phyloP scores from a whole-genome alignment of 2,329 filamentous ascomycete species.

The Exophiala dermatitidis region DNA sequence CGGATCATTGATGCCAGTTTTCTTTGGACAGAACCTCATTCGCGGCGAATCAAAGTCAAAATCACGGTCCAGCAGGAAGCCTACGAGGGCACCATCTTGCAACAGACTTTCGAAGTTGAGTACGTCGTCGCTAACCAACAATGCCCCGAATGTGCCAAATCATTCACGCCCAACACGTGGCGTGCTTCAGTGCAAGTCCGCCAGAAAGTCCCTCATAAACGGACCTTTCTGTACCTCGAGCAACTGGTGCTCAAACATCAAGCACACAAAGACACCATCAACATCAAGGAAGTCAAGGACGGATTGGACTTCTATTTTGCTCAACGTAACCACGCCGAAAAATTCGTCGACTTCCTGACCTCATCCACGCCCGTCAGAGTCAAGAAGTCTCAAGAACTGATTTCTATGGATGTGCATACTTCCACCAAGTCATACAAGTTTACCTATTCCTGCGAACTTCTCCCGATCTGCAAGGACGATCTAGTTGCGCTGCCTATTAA shows the following conservation, averaged over 20 bases:
- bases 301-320: constrained; percentile 95
- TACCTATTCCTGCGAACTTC: constrained; percentile 77
- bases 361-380: constrained; percentile 70
- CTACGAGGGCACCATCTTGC: constrained; percentile 62
- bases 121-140: constrained; percentile 88
- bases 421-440: constrained; percentile 92
- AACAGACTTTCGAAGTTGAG: constrained; percentile 92
- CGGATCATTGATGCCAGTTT: constrained; percentile 93
- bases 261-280: constrained; percentile 87
- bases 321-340: constrained; percentile 81
- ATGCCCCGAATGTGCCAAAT: constrained; percentile 91
- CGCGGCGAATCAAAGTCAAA: constrained; percentile 84
- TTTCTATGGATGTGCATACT: constrained; percentile 88
- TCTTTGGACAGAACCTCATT: constrained; percentile 98
- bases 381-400: constrained; percentile 86
- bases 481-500: constrained; percentile 87
- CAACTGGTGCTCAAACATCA: constrained; percentile 92
- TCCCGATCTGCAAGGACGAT: constrained; percentile 96
- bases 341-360: constrained; percentile 82
- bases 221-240: constrained; percentile 75
- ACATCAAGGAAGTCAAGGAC: constrained; percentile 95
- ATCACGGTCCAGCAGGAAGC: constrained; percentile 79
- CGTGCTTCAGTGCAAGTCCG: constrained; percentile 86
- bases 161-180: constrained; percentile 95
- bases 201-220: constrained; percentile 94